Percentiles rank a stretch among this genome's conserved stretches.
Conservation (phyloP, 2,329 filamentous ascomycete species). For the Bipolaris bicolor region DNA sequence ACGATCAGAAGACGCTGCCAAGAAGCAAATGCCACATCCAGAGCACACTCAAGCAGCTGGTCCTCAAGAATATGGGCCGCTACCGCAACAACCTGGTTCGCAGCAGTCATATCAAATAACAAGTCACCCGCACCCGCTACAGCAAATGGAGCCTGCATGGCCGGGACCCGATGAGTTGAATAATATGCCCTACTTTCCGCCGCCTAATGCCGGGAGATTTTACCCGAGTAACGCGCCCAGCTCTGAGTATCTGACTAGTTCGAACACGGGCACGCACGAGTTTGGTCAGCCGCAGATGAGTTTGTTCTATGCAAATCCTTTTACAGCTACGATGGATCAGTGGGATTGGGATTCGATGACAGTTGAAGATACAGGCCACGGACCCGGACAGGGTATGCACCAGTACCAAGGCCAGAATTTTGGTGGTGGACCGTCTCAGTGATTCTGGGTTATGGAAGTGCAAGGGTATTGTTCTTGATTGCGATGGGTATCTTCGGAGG, state of each 20-base stretch:
- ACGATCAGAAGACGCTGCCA: not conserved
- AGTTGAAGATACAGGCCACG: not conserved
- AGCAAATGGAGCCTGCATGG: not conserved
- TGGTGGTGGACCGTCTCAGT: not conserved
- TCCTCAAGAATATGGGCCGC: not conserved
- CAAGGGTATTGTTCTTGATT: too few relatives aligned
- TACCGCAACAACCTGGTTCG: not conserved
- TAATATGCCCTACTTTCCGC: not conserved
- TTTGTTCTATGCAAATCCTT: slow-evolving; percentile 20
- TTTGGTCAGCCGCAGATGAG: slow-evolving; percentile 11
- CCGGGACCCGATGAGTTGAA: not conserved
- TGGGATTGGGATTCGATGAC: slow-evolving; percentile 11
- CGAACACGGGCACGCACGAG: not conserved
- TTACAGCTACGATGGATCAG: slow-evolving; percentile 17
- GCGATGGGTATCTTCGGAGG: too few relatives aligned
- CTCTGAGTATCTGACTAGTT: not conserved
- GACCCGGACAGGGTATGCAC: not conserved
- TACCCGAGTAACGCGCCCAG: not conserved
- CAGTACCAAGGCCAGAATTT: not conserved
- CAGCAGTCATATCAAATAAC: not conserved
- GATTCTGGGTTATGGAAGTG: not conserved
- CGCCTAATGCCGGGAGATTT: not conserved
- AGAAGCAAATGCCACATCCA: slow-evolving; percentile 1
- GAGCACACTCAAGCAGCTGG: not conserved
- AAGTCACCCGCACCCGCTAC: not conserved